Evolutionary conservation across 345 rosid species (phyloP), one percentile per base, ranked within the genome.

Genomic region (Eucalyptus caleyi): DNA sequence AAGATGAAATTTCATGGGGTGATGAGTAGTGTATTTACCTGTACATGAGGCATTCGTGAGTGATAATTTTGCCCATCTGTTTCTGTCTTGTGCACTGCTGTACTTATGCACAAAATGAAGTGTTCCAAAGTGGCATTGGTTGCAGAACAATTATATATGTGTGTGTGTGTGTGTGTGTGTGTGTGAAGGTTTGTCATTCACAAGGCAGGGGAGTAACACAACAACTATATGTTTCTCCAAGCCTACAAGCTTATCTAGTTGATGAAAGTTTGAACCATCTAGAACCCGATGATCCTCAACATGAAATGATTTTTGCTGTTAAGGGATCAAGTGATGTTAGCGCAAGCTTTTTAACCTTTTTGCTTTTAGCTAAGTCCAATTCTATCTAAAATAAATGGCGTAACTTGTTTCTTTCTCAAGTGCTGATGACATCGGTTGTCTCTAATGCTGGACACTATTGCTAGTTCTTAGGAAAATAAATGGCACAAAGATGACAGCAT

Each of bases 401-500:
- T 34, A 69, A 69, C 44, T 18, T 2, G 4, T 69, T 69, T 37
- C 2, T 37, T 3, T 69, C 16, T 72, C 83, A 37, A 37, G 83
- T 72, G 83, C 5, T 37, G 47, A 40, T 37, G 83, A 37, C 5
- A 1, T 1, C 27, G 0, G 82, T 37, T 6, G 16, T 37, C 27
- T 21, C 83, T 72, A 72, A 72, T 37, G 47, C 83, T 72, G 47
- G 27, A 72, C 12, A 2, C 83, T 37, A 72, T 72, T 11, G 8
- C 27, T 72, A 72, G 9, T 72, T 72, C 83, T 72, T 37, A 37
- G 83, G 2, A 72, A 72, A 72, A 72, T 3, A 9, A 0, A 72
- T 72, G 15, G 45, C 4, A 2, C 1, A 8, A 72, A 72, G 83
- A 72, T 0, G 1, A 72, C 15, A 21, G 45, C 15, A 0, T 11